phyloP scores from a whole-genome alignment of 176 grass and related monocot species.

The Aegilops speltoides region DNA sequence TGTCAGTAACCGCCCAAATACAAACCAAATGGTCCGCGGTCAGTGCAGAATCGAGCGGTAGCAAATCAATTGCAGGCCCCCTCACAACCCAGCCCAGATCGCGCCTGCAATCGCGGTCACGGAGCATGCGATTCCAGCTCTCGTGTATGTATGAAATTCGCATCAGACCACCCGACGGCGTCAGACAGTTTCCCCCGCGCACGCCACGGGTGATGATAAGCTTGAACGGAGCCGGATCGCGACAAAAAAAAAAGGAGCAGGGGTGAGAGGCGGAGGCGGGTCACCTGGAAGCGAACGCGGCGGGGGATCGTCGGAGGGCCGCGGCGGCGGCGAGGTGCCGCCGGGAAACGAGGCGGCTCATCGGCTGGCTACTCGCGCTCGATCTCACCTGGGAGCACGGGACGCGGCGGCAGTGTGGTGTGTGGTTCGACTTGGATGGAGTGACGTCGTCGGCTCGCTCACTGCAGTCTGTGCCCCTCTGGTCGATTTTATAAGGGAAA shows the following conservation, averaged over 20 bases:
- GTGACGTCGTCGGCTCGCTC: conserved; percentile 18
- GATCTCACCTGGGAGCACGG: neutral
- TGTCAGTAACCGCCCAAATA: neutral
- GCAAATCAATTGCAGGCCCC: neutral
- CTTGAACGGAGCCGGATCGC: neutral
- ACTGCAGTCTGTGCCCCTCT: neutral
- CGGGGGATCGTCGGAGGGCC: neutral
- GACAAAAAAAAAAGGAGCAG: neutral
- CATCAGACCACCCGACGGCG: neutral
- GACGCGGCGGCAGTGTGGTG: neutral
- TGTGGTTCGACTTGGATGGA: neutral
- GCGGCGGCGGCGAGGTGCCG: conserved; percentile 25
- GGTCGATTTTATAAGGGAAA: neutral
- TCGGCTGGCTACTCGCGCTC: neutral
- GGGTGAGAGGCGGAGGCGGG: neutral
- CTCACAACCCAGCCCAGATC: conserved; percentile 11
- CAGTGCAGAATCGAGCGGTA: neutral
- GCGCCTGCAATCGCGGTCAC: neutral
- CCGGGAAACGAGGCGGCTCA: conserved; percentile 46
- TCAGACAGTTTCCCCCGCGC: neutral
- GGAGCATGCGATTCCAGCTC: neutral
- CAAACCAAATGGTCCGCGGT: neutral
- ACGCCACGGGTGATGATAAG: neutral
- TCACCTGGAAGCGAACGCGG: conserved; percentile 40
- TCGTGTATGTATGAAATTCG: neutral